Evolutionary conservation across 2,329 filamentous ascomycete genomes (phyloP), one percentile per base, ranked within the genome.

Genomic region (Pestalotiopsis sp.): DNA sequence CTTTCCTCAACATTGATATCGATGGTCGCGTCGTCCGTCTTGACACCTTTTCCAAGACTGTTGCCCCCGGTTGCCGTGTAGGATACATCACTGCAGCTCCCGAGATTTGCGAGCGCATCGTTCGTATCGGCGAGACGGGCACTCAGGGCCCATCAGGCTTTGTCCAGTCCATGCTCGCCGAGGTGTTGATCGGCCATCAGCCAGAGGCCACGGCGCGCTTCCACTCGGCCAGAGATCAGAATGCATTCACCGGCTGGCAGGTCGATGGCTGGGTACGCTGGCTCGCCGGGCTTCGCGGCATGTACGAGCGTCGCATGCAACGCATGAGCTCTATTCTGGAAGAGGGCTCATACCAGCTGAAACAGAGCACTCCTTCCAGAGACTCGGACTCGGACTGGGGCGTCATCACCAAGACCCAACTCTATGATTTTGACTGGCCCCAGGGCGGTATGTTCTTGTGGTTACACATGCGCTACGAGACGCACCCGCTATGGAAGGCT

Each of bases 371-470:
- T 0, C 82, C 84, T 2, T 73, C 82, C 59, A 80, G 81, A 60
- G 73, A 78, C 38, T 68, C 75, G n/a, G 82, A 85, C 45, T 81
- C 87, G 56, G 92, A 92, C 68, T 96, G 93, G 91, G 88, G 91
- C 69, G 87, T 95, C 69, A 86, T 97, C 61, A 90, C 91, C 75
- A 94, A 92, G 81, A 91, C 88, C 1, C 85, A 87, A 70, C 87
- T 97, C 73, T 93, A 91, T 79, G 88, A 90, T 60, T 97, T 97
- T 77, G 81, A 87, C 73, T 94, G 92, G 86, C 94, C 95, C 1
- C 88, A 92, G 36, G 95, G 91, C 45, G 95, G 95, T 76, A 98
- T 98, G 94, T 98, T 97, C 79, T 81, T 97, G 68, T 98, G 95
- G 95, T 75, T 97, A 3, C 86, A 88, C 68, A 81, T 96, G 70